Evolutionary conservation across 805 yeast genomes (phyloP), one percentile per base, ranked within the genome.

Genomic region (Cyberlindnera veronae): DNA sequence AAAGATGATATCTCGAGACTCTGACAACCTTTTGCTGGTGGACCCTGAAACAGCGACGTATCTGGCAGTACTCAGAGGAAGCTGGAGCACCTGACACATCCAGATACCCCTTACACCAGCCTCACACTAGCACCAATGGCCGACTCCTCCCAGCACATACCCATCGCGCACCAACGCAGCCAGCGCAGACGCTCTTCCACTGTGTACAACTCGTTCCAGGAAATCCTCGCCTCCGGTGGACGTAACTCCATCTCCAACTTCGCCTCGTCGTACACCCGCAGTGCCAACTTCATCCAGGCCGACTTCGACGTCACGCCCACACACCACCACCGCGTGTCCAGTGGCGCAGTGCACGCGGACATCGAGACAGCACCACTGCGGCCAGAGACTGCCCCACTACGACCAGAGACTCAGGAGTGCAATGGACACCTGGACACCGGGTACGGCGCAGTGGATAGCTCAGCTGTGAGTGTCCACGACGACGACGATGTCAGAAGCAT

Each of bases 221-320:
- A 53, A 26, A 46, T 54, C 20, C 34, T 55, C 3, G 38, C 30
- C 23, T 41, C 53, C 2, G 56, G 57, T 8, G 61, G 61, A 3
- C 47, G 41, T 7, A 55, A 57, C 39, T 54, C 58, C 5, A 28
- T 55, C n/a, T 41, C 36, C 12, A 55, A 48, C 33, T 57, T 55
- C 44, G 58, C 58, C 1, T 43, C 54, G 0, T 57, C 61, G 0
- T 55, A 48, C 24, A 49, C 58, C 12, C 45, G 61, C 2, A 46
- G 55, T 11, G 43, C 58, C 19, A 51, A 51, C 35, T 55, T 54
- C 41, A 42, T 55, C n/a, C 47, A 49, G 26, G 57, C 55, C 1
- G 61, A 57, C 19, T 55, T 57, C 31, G 60, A 57, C 31, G 52
- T 54, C 9, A 29, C 48, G 8, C 53, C 47, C 15, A 22, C 32